Base-by-base conservation (phyloP, 2,329 filamentous ascomycete species). In the Ilyonectria mors-panacis region DNA sequence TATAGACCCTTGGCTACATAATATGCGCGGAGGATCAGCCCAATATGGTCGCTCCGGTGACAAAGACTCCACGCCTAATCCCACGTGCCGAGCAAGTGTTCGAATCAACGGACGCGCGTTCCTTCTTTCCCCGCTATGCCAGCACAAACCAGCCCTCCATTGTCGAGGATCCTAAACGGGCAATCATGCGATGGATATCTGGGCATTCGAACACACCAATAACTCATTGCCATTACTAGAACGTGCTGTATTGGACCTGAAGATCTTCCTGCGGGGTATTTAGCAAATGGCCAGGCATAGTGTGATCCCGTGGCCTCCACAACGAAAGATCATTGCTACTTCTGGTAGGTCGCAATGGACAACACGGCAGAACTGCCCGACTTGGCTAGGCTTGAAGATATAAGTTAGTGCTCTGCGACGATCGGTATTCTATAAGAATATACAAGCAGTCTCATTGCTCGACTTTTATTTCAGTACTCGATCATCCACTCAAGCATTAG, bases 311-410 rank as follows among this genome's bases (percentile, higher is more conserved):
- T 65, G 63, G 50, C 9, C 57, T 42, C 42, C 55, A 44, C 57
- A 28, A 57, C 50, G 50, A 65, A 26, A 44, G 57, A 65, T 65
- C 57, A 44, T 56, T 56, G 7, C 63, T 65, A 23, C 50, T 65
- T 65, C 19, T 30, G 63, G 63, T 65, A 65, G 63, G 63, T 65
- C 55, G 63, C 42, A 60, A 28, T 56, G 12, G 33, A 45, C 21
- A 26, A 23, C 28, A 13, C 57, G 63, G 63, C 42, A 35, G 33
- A 48, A 42, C 39, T 65, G 50, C 63, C 63, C 33, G 33, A 60
- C 57, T 44, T 37, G 57, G 63, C 57, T 60, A 65, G 63, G 10
- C 30, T 10, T 47, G 21, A 21, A 30, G 48, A 19, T 3, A n/a
- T 19, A 23, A 21, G 5, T 45, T 23, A 4, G 17, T 19, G 8